Evolutionary conservation across 306 rosid genomes (phyloP), one percentile per base, ranked within the genome.

Genomic region (Mucuna pruriens): DNA sequence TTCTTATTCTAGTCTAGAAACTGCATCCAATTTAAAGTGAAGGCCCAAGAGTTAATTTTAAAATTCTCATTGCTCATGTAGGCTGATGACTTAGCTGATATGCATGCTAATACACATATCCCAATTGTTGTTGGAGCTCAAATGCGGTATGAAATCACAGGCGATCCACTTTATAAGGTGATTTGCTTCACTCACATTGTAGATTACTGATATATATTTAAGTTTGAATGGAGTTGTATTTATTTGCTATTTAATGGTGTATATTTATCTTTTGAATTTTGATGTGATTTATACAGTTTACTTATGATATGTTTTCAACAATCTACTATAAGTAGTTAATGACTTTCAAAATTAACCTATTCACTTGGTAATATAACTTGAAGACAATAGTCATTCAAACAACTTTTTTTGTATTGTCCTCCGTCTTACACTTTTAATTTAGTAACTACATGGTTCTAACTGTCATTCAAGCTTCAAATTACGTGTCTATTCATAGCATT

Each of bases 161-260:
- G 98, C 6, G 98, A 94, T 83, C 97, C 94, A 13, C 89, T 92
- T 80, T 89, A 92, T 81, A 91, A 86, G 97, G 98, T 94, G 85
- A 83, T 17, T 61, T 83, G 20, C 26, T 48, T 34, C 33, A 42
- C 67, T 69, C 52, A 17, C 31, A 15, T 60, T 70, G n/a, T 57
- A 61, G 9, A 78, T 40, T 64, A 20, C 68, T 58, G 65, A 42
- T 77, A 44, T 46, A 26, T 52, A 23, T 71, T 44, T 20, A 10
- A 44, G 22, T 62, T 61, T 71, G 22, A 26, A 23, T 22, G 33
- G 38, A 80, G 12, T 46, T 40, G 16, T 79, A 25, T 22, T 54
- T 75, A 10, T 84, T 60, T 71, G 3, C 60, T 4, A 17, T 57
- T 19, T 75, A 0, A 51, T 79, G 29, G 22, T 6, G n/a, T 51